Percentiles rank a stretch among this genome's conserved stretches.
phyloP scores from a whole-genome alignment of 2,329 filamentous ascomycete genomes.

The Cercospora berteroae region DNA sequence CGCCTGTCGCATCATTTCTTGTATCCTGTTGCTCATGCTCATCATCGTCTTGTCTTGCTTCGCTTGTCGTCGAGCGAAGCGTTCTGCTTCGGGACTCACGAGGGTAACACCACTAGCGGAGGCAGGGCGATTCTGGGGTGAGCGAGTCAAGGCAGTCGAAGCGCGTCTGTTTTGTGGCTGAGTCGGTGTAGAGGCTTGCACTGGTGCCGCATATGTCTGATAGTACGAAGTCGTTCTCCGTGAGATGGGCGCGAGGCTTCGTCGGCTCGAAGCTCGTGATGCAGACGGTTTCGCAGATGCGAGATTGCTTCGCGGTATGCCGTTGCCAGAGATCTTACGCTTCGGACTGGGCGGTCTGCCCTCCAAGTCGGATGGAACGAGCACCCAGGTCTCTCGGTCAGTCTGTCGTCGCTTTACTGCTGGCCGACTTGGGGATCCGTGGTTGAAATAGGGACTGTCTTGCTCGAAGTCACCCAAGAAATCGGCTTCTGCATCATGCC shows the following conservation, averaged over 20 bases:
- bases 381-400: conserved; percentile 50
- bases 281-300: conserved; percentile 26
- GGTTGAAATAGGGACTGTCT: conserved; percentile 43
- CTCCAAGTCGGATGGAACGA: conserved; percentile 53
- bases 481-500: conserved; percentile 51
- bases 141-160: conserved; percentile 55
- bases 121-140: conserved; percentile 32
- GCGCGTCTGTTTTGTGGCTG: conserved; percentile 46
- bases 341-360: conserved; percentile 50
- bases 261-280: conserved; percentile 35
- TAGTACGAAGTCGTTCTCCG: conserved; percentile 39
- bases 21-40: conserved; percentile 73
- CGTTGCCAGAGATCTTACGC: conserved; percentile 36
- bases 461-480: conserved; percentile 47
- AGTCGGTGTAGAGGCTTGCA: conserved; percentile 13
- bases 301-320: conserved; percentile 20
- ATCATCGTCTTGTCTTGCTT: conserved; percentile 75
- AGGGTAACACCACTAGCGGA: conserved; percentile 17
- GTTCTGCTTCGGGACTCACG: conserved; percentile 65
- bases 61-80: conserved; percentile 67
- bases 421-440: conserved; percentile 24
- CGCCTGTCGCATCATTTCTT: conserved; percentile 85
- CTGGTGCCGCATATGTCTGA: conserved; percentile 40
- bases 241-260: conserved; percentile 43
- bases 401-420: conserved; percentile 48